Evolutionary conservation across 2,329 filamentous ascomycete species (phyloP), one percentile per base, ranked within the genome.

Genomic region (Penicillium sp.): DNA sequence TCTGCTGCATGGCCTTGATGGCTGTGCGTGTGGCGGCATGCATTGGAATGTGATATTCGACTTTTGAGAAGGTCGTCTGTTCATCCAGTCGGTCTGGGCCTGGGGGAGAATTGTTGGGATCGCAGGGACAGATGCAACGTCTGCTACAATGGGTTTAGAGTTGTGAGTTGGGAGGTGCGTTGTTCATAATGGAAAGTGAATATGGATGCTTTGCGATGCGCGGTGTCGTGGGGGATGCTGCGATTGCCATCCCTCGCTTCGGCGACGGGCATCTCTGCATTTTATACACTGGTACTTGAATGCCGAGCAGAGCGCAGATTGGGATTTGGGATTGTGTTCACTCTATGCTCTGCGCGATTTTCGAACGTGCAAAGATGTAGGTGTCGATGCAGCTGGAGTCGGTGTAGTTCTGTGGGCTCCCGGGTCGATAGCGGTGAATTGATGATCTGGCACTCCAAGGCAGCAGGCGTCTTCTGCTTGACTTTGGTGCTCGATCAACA

Each of bases 11-110:
- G 16, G 20, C 20, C 13, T 33, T 38, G 16, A 39, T 41, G 35
- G 32, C 36, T 33, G 41, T 47, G 33, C 45, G 19, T 40, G 21
- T 40, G 33, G 29, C 47, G 33, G 40, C 45, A 46, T 54, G 48
- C 50, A 53, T 50, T 52, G 52, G 52, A 53, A 55, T 55, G 52
- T 55, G 52, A 52, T 30, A 41, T 35, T 36, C 28, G 28, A 17
- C 25, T 36, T 40, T 32, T 27, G 25, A 9, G 27, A 31, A 15
- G 15, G 34, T 30, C 8, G 14, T 15, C 26, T 31, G 34, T 29
- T 27, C 7, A 36, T 36, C 27, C 23, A 19, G 31, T 39, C 29
- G 28, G 45, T 43, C 45, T 43, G 32, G 35, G 37, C 32, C 23
- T 35, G 36, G 14, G 26, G 30, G 26, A 11, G 11, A 11, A 7